These are phyloP conservation scores for Neopestalotiopsis sp. DNA, from an alignment of 2,329 filamentous ascomycete species.

Conservation along the genomic window DNA sequence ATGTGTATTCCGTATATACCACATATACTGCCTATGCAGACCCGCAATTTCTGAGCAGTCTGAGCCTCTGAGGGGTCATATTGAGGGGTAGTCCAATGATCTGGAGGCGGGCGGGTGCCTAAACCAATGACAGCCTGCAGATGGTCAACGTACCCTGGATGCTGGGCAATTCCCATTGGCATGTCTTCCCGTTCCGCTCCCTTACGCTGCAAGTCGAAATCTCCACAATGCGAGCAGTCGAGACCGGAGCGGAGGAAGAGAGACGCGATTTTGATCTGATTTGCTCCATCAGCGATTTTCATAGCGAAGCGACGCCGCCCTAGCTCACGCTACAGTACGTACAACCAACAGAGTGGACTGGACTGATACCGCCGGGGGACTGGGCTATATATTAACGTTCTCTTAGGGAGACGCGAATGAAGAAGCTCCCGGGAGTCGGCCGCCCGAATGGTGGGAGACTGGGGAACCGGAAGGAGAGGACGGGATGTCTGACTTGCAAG, in stretches of 20 bases:
- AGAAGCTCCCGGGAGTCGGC: neutral
- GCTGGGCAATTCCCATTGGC: neutral
- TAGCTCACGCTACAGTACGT: neutral
- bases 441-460: constrained; percentile 10
- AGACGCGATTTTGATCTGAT: neutral
- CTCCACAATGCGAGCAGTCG: neutral
- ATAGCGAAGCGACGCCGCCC: neutral
- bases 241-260: neutral
- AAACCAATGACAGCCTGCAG: neutral
- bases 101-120: no score
- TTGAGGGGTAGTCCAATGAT: no score
- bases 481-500: constrained; percentile 15
- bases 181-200: neutral
- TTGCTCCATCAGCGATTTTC: neutral
- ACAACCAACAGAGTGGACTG: neutral
- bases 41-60: no score
- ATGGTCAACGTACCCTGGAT: neutral
- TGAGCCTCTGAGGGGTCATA: no score
- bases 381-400: neutral
- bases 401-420: neutral
- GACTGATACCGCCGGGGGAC: no score
- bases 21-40: no score
- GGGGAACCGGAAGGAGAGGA: constrained; percentile 13
- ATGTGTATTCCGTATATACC: no score
- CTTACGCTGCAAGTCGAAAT: neutral